These are phyloP conservation scores for Cordyceps cateniannulata DNA, from an alignment of 2,329 filamentous ascomycete species.

Conservation along the genomic window DNA sequence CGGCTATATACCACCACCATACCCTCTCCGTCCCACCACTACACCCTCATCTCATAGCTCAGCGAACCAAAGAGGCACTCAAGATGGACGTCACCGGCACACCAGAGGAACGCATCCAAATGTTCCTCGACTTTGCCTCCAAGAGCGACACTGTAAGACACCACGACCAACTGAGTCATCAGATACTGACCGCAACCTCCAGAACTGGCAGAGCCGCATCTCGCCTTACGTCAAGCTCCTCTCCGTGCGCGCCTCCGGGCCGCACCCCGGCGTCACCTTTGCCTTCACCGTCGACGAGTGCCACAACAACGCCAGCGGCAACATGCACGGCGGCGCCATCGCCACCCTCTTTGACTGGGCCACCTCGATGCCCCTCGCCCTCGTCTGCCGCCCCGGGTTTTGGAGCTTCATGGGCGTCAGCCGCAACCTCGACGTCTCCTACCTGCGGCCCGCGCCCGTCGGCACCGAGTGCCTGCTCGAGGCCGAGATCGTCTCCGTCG, in stretches of 20 bases:
- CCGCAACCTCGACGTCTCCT: constrained; percentile 60
- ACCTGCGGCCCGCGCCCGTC: constrained; percentile 53
- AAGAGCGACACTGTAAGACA: not conserved
- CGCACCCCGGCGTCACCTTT: constrained; percentile 38
- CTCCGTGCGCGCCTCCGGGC: constrained; percentile 26
- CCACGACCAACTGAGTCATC: not conserved
- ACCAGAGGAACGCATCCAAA: not conserved
- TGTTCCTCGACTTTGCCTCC: not conserved
- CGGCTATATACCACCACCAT: not conserved
- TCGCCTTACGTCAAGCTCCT: constrained; percentile 35
- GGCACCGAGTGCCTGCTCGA: constrained; percentile 47
- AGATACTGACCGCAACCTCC: not conserved
- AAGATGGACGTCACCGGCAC: not conserved
- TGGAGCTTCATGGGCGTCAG: constrained; percentile 59
- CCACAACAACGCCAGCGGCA: constrained; percentile 48
- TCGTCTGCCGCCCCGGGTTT: constrained; percentile 51
- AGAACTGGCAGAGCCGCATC: constrained; percentile 41
- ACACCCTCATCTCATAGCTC: not conserved
- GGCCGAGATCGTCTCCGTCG: constrained; percentile 51
- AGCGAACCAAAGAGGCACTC: not conserved
- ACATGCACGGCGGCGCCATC: constrained; percentile 56
- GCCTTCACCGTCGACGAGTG: constrained; percentile 40
- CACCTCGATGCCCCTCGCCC: constrained; percentile 52
- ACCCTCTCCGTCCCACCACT: not conserved
- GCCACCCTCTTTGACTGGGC: constrained; percentile 62